Evolutionary conservation across 495 filamentous ascomycete species (phyloP).

Genomic region (Parathielavia appendiculata): DNA sequence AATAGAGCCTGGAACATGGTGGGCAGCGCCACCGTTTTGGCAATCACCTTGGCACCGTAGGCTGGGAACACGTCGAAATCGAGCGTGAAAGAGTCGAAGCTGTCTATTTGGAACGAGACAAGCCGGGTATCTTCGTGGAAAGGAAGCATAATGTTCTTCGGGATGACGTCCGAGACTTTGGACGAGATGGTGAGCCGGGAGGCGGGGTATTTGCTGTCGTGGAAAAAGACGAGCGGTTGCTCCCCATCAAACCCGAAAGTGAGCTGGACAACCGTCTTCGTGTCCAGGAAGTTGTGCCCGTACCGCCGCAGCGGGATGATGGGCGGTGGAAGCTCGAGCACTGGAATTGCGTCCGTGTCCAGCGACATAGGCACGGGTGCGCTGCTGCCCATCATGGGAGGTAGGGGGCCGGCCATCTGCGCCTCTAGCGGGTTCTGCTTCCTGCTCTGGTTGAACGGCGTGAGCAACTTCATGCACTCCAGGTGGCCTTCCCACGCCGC

Average conservation of each 20-base stretch:
- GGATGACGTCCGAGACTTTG: constrained; percentile 91
- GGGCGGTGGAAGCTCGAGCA: constrained; percentile 87
- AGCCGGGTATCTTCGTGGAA: constrained; percentile 91
- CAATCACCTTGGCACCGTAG: constrained; percentile 94
- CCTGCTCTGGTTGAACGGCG: constrained; percentile 45
- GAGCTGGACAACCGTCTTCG: constrained; percentile 89
- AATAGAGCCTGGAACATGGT: constrained; percentile 69
- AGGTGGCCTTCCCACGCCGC: constrained; percentile 97
- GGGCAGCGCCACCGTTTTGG: constrained; percentile 85
- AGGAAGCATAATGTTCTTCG: constrained; percentile 87
- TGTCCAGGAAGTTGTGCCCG: constrained; percentile 97
- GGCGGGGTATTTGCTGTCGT: constrained; percentile 91
- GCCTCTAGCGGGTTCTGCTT: constrained; percentile 28
- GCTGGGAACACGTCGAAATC: constrained; percentile 98
- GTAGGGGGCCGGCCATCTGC: constrained; percentile 30
- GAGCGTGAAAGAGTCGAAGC: constrained; percentile 82
- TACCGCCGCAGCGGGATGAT: constrained; percentile 93
- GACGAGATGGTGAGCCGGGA: constrained; percentile 94
- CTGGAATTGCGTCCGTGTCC: constrained; percentile 81
- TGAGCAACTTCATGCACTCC: constrained; percentile 86
- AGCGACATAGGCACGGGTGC: constrained; percentile 60
- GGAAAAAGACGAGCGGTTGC: constrained; percentile 78
- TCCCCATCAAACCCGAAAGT: constrained; percentile 70
- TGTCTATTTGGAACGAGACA: constrained; percentile 94
- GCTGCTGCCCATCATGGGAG: constrained; percentile 42